Evolutionary conservation across 768 basidiomycete species (phyloP).

Genomic region (Tephrocybe rancida): DNA sequence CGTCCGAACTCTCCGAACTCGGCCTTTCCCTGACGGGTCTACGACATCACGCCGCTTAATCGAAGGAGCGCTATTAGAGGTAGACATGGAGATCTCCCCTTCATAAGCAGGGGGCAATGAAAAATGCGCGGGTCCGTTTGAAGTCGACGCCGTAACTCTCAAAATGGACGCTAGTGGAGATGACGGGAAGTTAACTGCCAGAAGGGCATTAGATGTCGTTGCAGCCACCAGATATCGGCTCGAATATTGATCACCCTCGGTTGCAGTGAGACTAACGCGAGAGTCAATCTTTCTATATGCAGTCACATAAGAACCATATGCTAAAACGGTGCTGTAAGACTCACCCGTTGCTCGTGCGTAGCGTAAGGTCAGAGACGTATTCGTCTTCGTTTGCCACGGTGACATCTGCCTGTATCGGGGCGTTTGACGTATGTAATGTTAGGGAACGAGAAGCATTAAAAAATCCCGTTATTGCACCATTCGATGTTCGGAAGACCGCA

Average conservation of each 20-base stretch:
- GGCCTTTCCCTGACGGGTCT: conserved; percentile 26
- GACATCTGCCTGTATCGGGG: conserved; percentile 38
- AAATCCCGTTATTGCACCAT: conserved; percentile 42
- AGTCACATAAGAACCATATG: background rate
- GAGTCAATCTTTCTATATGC: conserved; percentile 32
- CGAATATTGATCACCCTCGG: conserved; percentile 32
- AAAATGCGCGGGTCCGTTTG: conserved; percentile 35
- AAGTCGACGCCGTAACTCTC: conserved; percentile 28
- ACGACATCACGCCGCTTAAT: conserved; percentile 7
- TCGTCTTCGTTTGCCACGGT: conserved; percentile 31
- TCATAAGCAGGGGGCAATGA: conserved; percentile 37
- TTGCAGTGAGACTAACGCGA: conserved; percentile 29
- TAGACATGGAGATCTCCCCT: conserved; percentile 30
- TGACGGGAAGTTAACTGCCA: conserved; percentile 29
- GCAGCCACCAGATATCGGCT: conserved; percentile 34
- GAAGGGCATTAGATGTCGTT: conserved; percentile 33
- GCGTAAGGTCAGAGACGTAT: conserved; percentile 23
- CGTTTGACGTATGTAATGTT: conserved; percentile 42
- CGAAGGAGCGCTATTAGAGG: conserved; percentile 15
- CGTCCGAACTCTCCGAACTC: conserved; percentile 17
- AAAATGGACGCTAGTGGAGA: conserved; percentile 39
- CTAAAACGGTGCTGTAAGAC: conserved; percentile 6
- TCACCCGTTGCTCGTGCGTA: conserved; percentile 47
- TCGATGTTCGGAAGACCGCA: conserved; percentile 24
- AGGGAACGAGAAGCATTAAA: conserved; percentile 40